Evolutionary conservation across 495 filamentous ascomycete species (phyloP), one percentile per base, ranked within the genome.

Genomic region (Daldinia decipiens): DNA sequence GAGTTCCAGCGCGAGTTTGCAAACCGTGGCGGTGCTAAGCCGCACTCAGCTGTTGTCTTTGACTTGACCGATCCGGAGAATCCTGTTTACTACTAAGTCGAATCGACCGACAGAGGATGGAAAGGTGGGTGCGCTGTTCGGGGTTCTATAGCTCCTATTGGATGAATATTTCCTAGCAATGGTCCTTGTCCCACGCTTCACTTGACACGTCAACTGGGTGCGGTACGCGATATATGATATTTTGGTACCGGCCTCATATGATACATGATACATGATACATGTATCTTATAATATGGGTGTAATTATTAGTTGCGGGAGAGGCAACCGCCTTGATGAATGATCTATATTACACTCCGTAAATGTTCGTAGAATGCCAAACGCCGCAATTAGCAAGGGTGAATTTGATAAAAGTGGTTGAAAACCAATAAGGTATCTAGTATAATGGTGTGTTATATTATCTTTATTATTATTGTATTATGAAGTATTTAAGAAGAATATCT

Each of bases 1-100:
- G 83, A 89, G 68, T 89, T 89, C 68, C 79, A 72, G 61, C 74
- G 77, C 56, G 79, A 82, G 58, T 89, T 86, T 66, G 74, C 82
- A 5, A 79, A 84, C 31, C 78, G 87, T 27, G 87, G 87, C 21
- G 88, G 87, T 11, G 87, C 82, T 4, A 86, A 86, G 76, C 88
- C 87, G 13, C 87, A 90, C 72, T 87, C 85, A 3, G 78, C 76
- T 58, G 87, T 88, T 31, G 79, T 89, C 36, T 89, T 85, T 74
- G 88, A 89, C 75, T 72, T 89, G 15, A 83, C 85, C 5, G 87
- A 89, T 69, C 80, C 81, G 1, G 68, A 69, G 29, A 71, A 81
- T 32, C 80, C 80, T 1, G 62, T 75, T 24, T 82, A 82, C 62
- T 83, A 82, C 70, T 83, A 66, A 52, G 17, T 12, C 56, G 26